These are phyloP conservation scores for Zymoseptoria ardabiliae DNA, from an alignment of 2,329 filamentous ascomycete genomes.

Conservation along the genomic window DNA sequence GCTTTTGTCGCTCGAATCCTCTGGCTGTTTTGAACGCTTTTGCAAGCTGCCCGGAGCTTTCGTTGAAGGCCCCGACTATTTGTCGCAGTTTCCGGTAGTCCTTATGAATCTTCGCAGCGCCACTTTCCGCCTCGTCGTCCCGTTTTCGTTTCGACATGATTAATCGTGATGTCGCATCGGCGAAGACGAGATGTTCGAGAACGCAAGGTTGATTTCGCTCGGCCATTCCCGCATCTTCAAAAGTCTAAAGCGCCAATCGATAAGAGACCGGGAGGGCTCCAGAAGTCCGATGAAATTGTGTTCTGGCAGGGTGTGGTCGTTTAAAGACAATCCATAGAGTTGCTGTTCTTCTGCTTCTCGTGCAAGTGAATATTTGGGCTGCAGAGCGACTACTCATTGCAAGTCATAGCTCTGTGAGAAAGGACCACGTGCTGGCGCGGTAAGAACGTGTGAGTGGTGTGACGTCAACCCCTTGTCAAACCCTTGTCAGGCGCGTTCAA, in stretches of 20 bases:
- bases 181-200: background rate
- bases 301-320: too few relatives aligned
- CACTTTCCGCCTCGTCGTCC: conserved; percentile 12
- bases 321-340: too few relatives aligned
- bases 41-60: conserved; percentile 53
- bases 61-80: conserved; percentile 19
- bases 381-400: too few relatives aligned
- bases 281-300: too few relatives aligned
- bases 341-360: too few relatives aligned
- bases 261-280: background rate
- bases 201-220: background rate
- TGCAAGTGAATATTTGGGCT: too few relatives aligned
- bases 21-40: conserved; percentile 65
- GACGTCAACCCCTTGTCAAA: background rate
- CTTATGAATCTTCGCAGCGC: conserved; percentile 24
- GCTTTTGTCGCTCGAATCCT: conserved; percentile 70
- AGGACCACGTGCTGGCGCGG: background rate
- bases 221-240: background rate
- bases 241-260: background rate
- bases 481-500: background rate
- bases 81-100: conserved; percentile 15
- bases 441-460: background rate
- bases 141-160: conserved; percentile 26
- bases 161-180: background rate
- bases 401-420: too few relatives aligned